Percentiles rank a stretch among this genome's conserved stretches.
These are phyloP conservation scores for Arthrobotrys sphaeroides DNA, from an alignment of 2,329 filamentous ascomycete genomes.

Conservation along the genomic window DNA sequence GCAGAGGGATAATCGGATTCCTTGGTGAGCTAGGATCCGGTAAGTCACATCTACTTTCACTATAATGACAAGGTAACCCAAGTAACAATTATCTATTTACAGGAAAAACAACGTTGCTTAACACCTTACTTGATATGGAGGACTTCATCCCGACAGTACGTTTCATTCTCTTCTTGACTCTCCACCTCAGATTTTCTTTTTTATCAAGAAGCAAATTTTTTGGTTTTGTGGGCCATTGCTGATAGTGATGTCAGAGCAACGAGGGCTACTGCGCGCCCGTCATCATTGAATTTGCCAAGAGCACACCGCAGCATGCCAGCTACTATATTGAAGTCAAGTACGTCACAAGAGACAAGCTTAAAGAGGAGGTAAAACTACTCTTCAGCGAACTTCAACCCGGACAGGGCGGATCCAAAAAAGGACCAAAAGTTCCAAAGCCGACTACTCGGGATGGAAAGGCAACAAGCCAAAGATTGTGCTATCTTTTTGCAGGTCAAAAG, in stretches of 20 bases:
- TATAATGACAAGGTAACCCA: background rate
- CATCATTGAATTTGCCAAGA: constrained; percentile 20
- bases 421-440: background rate
- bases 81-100: background rate
- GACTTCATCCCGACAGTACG: constrained; percentile 27
- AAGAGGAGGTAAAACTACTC: constrained; percentile 13
- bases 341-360: background rate
- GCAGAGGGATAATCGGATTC: constrained; percentile 23
- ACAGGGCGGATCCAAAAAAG: background rate
- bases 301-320: background rate
- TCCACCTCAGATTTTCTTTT: too few species aligned
- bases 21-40: constrained; percentile 17
- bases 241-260: constrained; percentile 3
- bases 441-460: constrained; percentile 13
- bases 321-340: constrained; percentile 14
- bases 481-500: background rate
- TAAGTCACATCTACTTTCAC: background rate
- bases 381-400: constrained; percentile 6
- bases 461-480: background rate
- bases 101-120: constrained; percentile 34
- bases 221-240: too few species aligned
- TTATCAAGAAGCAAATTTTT: too few species aligned
- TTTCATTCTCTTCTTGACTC: background rate
- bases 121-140: constrained; percentile 15
- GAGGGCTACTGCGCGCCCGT: constrained; percentile 2